A percentile compares a stretch with the other conserved stretches of the same genome.
phyloP scores from a whole-genome alignment of 129 eudicot genomes.

The Chrysanthemum lavandulifolium region DNA sequence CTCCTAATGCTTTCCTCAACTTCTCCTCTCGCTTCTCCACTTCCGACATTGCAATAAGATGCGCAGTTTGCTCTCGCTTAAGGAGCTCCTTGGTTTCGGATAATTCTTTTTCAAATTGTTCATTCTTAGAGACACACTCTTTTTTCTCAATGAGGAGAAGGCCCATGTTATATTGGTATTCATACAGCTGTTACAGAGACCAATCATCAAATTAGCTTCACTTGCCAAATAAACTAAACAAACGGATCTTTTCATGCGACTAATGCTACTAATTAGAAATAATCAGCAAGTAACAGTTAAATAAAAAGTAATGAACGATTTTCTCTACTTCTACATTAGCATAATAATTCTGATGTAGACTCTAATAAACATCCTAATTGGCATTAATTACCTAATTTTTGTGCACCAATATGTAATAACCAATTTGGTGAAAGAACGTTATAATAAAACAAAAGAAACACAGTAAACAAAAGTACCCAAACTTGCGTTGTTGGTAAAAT shows the following conservation, averaged over 20 bases:
- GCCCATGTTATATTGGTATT: constrained; percentile 98
- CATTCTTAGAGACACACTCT: constrained; percentile 70
- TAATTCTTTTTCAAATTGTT: constrained; percentile 56
- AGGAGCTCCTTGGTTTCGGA: constrained; percentile 58
- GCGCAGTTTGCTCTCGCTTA: constrained; percentile 72
- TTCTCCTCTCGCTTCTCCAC: constrained; percentile 91
- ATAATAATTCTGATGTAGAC: not conserved
- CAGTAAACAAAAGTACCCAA: not conserved
- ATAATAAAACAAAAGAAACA: not conserved
- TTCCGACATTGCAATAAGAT: constrained; percentile 72
- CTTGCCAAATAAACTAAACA: constrained; percentile 14
- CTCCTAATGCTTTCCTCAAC: constrained; percentile 86
- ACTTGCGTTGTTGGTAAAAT: not conserved
- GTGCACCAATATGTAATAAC: not conserved
- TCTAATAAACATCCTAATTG: constrained; percentile 4
- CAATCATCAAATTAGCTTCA: constrained; percentile 20
- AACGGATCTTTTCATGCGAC: not conserved
- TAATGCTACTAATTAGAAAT: not conserved
- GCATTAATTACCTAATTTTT: not conserved
- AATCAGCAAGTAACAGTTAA: not conserved
- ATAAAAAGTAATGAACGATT: not conserved
- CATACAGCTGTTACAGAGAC: constrained; percentile 66
- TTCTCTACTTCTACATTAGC: not conserved
- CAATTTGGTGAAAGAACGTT: not conserved
- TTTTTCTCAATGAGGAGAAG: constrained; percentile 92